Base-by-base conservation (phyloP, 371 early-diverging fungal genomes). In the Syncephalastrum sp. region DNA sequence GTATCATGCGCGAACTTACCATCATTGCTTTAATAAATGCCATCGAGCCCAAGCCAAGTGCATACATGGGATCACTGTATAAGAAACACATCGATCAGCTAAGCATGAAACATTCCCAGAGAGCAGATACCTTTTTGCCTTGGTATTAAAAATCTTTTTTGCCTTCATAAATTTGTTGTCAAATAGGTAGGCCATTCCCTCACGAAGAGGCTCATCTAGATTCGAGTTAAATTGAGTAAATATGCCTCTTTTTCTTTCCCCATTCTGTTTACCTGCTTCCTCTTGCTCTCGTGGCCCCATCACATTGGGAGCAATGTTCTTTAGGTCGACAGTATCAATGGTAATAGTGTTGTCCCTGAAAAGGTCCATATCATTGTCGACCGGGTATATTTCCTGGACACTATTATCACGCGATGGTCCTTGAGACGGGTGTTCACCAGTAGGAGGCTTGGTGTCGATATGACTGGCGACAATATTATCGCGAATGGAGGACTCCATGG, bases 81-180 rank as follows among this genome's bases (percentile, higher is more conserved):
- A 43, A 50, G 13, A n/a, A 17, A 33, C 38, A 12, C 2, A 12
- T 50, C 5, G 4, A 48, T 52, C 6, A 16, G 14, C 21, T 12
- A 48, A 41, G 19, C 25, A 8, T 13, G 21, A 13, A 19, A n/a
- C 21, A 21, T 21, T 21, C 21, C 21, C 21, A 21, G 21, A 21
- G 2, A 21, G 21, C 42, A 27, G n/a, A 50, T 43, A 64, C 70
- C 57, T 63, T 14, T 56, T 25, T 23, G 59, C 49, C 44, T 60
- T 67, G 1, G 43, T 27, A 49, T 63, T 56, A 38, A 68, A 65
- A 8, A 68, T 19, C 8, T 56, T 25, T 46, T 60, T 68, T 5
- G 81, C 78, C 15, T 81, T 70, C n/a, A 65, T 47, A 49, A 81
- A 78, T 47, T 74, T 56, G 68, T 81, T 81, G 38, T 75, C 70